A percentile compares a stretch with the other conserved stretches of the same genome.
Evolutionary conservation across 164 flowering plant species (phyloP).

Genomic region (Tinospora cordifolia): DNA sequence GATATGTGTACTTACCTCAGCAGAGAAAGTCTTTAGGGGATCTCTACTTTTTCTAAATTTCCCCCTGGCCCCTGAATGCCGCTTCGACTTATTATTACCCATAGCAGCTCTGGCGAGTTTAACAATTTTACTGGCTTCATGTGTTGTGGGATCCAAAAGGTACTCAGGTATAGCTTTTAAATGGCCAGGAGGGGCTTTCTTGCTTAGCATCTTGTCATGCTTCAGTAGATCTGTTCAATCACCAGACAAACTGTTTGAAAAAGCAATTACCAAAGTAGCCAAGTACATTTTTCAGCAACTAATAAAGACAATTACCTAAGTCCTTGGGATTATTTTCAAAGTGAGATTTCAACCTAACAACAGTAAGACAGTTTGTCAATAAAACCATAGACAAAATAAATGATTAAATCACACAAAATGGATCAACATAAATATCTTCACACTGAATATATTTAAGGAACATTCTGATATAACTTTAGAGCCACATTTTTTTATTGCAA

Average conservation of each 20-base stretch:
- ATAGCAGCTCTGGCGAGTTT: conserved; percentile 90
- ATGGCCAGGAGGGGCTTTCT: conserved; percentile 66
- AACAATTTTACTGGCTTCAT: conserved; percentile 80
- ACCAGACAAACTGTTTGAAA: conserved; percentile 4
- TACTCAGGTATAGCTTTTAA: conserved; percentile 79
- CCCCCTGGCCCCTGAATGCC: conserved; percentile 35
- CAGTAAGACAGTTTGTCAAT: neutral
- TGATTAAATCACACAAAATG: neutral
- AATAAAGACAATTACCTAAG: conserved; percentile 49
- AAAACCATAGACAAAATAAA: neutral
- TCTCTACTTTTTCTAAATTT: conserved; percentile 49
- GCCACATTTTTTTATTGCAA: too few species aligned
- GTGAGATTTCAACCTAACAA: conserved; percentile 81
- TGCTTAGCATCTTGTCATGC: conserved; percentile 83
- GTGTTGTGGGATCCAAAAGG: conserved; percentile 68
- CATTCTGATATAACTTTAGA: too few species aligned
- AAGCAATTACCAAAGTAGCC: neutral
- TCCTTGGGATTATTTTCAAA: conserved; percentile 85
- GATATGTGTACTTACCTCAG: conserved; percentile 39
- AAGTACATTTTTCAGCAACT: neutral
- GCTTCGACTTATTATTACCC: conserved; percentile 42
- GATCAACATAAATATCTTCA: neutral
- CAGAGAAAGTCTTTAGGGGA: conserved; percentile 75
- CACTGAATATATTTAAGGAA: too few species aligned
- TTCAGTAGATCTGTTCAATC: conserved; percentile 68